Conservation (phyloP, 2,329 filamentous ascomycete genomes). For the Monilinia polystroma region DNA sequence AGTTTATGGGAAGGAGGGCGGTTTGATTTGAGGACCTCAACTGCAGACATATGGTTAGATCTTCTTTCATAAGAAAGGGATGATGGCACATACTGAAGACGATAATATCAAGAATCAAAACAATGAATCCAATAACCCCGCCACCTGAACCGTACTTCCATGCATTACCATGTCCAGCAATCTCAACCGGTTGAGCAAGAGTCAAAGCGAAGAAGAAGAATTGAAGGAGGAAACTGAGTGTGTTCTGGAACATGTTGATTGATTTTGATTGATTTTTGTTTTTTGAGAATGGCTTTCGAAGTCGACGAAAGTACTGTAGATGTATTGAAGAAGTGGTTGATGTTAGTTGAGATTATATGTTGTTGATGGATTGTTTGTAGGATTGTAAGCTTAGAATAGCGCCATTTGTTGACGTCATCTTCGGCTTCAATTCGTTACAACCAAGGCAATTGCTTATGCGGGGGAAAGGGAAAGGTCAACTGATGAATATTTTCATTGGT, state of each 20-base stretch:
- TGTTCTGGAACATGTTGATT: conserved; percentile 25
- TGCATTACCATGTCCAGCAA: conserved; percentile 44
- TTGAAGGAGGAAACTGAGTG: conserved; percentile 49
- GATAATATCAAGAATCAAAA: conserved; percentile 61
- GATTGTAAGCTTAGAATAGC: conserved; percentile 1
- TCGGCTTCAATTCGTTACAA: not conserved
- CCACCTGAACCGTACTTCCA: conserved; percentile 62
- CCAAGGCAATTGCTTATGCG: conserved; percentile 8
- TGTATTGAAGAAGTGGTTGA: not conserved
- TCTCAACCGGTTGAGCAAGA: conserved; percentile 45
- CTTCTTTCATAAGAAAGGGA: not conserved
- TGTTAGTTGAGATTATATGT: conserved; percentile 7
- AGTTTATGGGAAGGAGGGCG: conserved; percentile 58
- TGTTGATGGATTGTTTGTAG: not conserved
- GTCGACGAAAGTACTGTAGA: not conserved
- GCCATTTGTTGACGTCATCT: conserved; percentile 10
- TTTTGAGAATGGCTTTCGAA: not conserved
- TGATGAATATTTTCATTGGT: not conserved
- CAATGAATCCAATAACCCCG: conserved; percentile 59
- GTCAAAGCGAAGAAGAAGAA: conserved; percentile 52
- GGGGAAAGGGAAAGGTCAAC: not conserved
- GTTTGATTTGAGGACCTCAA: conserved; percentile 64
- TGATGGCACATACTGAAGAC: conserved; percentile 55
- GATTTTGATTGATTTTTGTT: not conserved
- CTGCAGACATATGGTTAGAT: conserved; percentile 42